Evolutionary conservation across 176 grass and related monocot species (phyloP).

Genomic region (Secale cereale): DNA sequence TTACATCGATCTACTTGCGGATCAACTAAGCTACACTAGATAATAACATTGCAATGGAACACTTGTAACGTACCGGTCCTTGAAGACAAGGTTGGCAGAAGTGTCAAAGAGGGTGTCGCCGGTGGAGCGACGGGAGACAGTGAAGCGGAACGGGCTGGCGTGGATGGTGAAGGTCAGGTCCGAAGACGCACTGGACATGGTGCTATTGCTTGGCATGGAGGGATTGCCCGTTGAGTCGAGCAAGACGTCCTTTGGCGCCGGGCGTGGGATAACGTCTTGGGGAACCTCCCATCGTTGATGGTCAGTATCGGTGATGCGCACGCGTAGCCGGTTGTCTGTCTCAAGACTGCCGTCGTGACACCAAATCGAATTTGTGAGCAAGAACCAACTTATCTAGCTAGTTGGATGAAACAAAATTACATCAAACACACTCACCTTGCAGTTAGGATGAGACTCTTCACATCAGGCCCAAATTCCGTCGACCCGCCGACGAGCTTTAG

Average conservation of each 20-base stretch:
- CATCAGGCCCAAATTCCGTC: constrained; percentile 42
- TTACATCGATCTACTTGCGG: neutral
- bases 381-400: neutral
- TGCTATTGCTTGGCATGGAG: neutral
- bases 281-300: constrained; percentile 68
- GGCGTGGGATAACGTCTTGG: constrained; percentile 54
- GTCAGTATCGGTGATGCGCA: constrained; percentile 82
- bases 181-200: constrained; percentile 39
- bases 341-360: constrained; percentile 41
- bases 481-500: constrained; percentile 38
- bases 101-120: constrained; percentile 61
- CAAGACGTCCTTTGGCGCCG: neutral
- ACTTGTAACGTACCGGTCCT: constrained; percentile 35
- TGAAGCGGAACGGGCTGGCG: constrained; percentile 52
- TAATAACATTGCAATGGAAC: neutral
- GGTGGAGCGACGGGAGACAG: constrained; percentile 48
- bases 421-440: constrained; percentile 41
- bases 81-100: constrained; percentile 46
- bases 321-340: constrained; percentile 62
- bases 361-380: neutral
- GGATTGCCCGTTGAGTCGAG: neutral
- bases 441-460: constrained; percentile 45
- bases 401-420: neutral
- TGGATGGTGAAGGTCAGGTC: constrained; percentile 57
- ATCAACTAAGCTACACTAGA: neutral